Conservation (phyloP, 2,329 filamentous ascomycete genomes). For the Zasmidium cellare region DNA sequence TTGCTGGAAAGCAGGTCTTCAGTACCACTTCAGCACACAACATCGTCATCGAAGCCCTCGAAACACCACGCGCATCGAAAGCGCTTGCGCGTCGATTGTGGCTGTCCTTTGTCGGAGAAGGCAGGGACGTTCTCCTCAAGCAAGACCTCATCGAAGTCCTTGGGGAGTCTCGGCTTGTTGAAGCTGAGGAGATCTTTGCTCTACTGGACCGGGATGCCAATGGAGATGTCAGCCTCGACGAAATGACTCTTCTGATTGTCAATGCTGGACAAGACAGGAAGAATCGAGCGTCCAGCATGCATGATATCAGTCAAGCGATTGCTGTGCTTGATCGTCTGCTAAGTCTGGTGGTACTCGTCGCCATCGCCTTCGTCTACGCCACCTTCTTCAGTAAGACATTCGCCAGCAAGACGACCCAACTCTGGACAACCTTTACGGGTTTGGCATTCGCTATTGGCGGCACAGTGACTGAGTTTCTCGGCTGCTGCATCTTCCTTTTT, state of each 20-base stretch:
- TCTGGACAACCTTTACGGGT: constrained; percentile 24
- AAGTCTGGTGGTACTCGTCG: constrained; percentile 24
- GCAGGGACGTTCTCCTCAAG: constrained; percentile 26
- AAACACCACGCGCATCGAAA: constrained; percentile 26
- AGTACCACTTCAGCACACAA: constrained; percentile 40
- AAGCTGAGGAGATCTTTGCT: constrained; percentile 34
- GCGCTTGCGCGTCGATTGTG: constrained; percentile 36
- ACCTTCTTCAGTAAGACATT: constrained; percentile 34
- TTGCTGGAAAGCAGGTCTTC: constrained; percentile 83
- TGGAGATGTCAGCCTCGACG: constrained; percentile 37
- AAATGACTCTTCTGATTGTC: constrained; percentile 35
- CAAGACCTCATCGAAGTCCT: constrained; percentile 33
- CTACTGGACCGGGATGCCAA: constrained; percentile 36
- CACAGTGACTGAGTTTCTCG: constrained; percentile 87
- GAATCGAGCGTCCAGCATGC: constrained; percentile 32
- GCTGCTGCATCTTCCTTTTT: constrained; percentile 95
- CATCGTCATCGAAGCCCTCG: constrained; percentile 26
- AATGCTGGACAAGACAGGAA: constrained; percentile 33
- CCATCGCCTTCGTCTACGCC: constrained; percentile 35
- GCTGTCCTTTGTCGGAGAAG: constrained; percentile 34
- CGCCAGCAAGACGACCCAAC: constrained; percentile 23
- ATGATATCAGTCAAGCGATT: constrained; percentile 38
- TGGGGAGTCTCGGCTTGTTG: constrained; percentile 21
- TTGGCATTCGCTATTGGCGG: constrained; percentile 93
- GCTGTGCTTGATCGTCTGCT: constrained; percentile 36